Evolutionary conservation across 2,329 filamentous ascomycete species (phyloP).

Genomic region (Dothistroma pini): DNA sequence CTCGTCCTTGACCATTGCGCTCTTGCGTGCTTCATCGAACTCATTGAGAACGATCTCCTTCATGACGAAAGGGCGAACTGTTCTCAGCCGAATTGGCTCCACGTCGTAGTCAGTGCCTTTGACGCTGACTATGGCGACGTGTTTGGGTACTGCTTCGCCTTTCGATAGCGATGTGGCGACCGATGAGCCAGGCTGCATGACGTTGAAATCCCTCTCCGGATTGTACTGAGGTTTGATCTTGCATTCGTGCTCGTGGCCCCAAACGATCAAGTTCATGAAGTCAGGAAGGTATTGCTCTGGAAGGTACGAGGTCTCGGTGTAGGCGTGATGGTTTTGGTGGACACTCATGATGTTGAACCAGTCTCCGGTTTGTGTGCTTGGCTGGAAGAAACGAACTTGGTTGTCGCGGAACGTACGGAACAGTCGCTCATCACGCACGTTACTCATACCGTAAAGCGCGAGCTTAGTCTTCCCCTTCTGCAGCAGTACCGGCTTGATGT

Average conservation of each 20-base stretch:
- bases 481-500: constrained; percentile 83
- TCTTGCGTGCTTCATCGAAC: constrained; percentile 69
- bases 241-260: constrained; percentile 98
- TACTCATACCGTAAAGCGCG: constrained; percentile 89
- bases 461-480: constrained; percentile 93
- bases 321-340: constrained; percentile 92
- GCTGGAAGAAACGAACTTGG: constrained; percentile 90
- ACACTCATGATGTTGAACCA: constrained; percentile 97
- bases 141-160: constrained; percentile 86
- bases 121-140: constrained; percentile 80
- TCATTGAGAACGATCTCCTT: constrained; percentile 73
- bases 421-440: constrained; percentile 91
- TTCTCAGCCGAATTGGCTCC: constrained; percentile 78
- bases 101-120: constrained; percentile 77
- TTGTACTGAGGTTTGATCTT: constrained; percentile 80
- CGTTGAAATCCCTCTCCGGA: constrained; percentile 83
- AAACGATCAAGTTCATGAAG: constrained; percentile 87
- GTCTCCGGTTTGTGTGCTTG: constrained; percentile 72
- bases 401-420: constrained; percentile 91
- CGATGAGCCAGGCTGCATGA: constrained; percentile 96
- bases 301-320: constrained; percentile 88
- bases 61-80: constrained; percentile 86
- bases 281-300: constrained; percentile 90
- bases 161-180: constrained; percentile 89
- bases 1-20: constrained; percentile 69